These are phyloP conservation scores for Candida parachauliodes DNA, from an alignment of 805 yeast species.

Conservation along the genomic window DNA sequence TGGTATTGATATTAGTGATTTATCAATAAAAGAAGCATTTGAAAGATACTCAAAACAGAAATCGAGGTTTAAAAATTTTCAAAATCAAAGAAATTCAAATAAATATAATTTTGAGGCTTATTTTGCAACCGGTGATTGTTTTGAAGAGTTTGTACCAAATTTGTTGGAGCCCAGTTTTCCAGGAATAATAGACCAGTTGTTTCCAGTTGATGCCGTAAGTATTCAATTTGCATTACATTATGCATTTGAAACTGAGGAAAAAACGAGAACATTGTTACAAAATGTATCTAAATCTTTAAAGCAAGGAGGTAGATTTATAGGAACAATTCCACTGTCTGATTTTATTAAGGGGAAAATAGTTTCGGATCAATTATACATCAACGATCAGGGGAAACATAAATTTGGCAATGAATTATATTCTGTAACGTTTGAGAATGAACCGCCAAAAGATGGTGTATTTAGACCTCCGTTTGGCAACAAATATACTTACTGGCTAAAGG, in stretches of 20 bases:
- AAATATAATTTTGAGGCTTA: slow-evolving; percentile 70
- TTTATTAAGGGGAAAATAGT: slow-evolving; percentile 64
- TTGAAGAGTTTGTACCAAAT: slow-evolving; percentile 64
- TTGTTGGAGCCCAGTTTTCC: slow-evolving; percentile 60
- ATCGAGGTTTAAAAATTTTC: slow-evolving; percentile 32
- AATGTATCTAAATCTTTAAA: slow-evolving; percentile 75
- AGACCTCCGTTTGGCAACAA: slow-evolving; percentile 76
- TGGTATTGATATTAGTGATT: slow-evolving; percentile 90
- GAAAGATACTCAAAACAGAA: slow-evolving; percentile 61
- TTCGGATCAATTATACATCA: slow-evolving; percentile 34
- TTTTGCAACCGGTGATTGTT: slow-evolving; percentile 91
- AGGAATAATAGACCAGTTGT: slow-evolving; percentile 54
- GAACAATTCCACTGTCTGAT: slow-evolving; percentile 92
- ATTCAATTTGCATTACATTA: slow-evolving; percentile 93
- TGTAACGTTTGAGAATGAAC: slow-evolving; percentile 74
- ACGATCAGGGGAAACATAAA: slow-evolving; percentile 28
- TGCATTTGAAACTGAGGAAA: slow-evolving; percentile 83
- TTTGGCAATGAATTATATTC: slow-evolving; percentile 88
- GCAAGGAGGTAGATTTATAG: slow-evolving; percentile 84
- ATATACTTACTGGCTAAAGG: slow-evolving; percentile 77
- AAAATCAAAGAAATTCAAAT: slow-evolving; percentile 31
- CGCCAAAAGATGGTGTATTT: slow-evolving; percentile 74
- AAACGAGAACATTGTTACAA: slow-evolving; percentile 65
- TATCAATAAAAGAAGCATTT: slow-evolving; percentile 80
- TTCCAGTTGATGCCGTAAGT: slow-evolving; percentile 86